These are phyloP conservation scores for Plenodomus lindquistii DNA, from an alignment of 2,329 filamentous ascomycete species.

Conservation along the genomic window DNA sequence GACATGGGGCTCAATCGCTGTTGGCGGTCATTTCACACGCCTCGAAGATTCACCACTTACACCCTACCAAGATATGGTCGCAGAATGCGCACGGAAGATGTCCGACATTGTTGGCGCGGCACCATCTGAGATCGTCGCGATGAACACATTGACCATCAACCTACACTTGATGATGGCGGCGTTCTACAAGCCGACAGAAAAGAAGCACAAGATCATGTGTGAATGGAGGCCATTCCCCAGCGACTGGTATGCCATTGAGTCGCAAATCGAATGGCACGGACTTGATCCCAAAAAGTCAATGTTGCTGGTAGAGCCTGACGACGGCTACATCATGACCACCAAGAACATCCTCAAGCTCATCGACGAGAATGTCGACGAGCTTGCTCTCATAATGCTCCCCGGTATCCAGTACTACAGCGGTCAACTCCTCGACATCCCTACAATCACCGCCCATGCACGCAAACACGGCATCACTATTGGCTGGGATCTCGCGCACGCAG, in stretches of 20 bases:
- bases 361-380: constrained; percentile 69
- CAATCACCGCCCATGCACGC: constrained; percentile 77
- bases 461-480: constrained; percentile 72
- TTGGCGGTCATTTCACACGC: constrained; percentile 77
- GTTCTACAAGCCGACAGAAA: constrained; percentile 72
- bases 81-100: constrained; percentile 69
- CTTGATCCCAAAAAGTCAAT: constrained; percentile 66
- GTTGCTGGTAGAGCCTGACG: constrained; percentile 71
- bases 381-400: constrained; percentile 77
- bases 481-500: constrained; percentile 87
- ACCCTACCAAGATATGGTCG: constrained; percentile 78
- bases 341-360: constrained; percentile 72
- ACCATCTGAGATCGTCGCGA: constrained; percentile 76
- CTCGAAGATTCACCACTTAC: constrained; percentile 70
- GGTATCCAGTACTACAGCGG: constrained; percentile 92
- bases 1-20: constrained; percentile 82
- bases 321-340: constrained; percentile 66
- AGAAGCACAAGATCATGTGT: constrained; percentile 75
- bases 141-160: constrained; percentile 84
- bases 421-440: constrained; percentile 79
- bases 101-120: constrained; percentile 74
- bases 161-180: constrained; percentile 82
- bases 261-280: constrained; percentile 74
- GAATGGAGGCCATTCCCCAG: constrained; percentile 89
- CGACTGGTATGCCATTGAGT: constrained; percentile 84